Base-by-base conservation (phyloP, 1,139 yeast species). In the Pichia sp. region DNA sequence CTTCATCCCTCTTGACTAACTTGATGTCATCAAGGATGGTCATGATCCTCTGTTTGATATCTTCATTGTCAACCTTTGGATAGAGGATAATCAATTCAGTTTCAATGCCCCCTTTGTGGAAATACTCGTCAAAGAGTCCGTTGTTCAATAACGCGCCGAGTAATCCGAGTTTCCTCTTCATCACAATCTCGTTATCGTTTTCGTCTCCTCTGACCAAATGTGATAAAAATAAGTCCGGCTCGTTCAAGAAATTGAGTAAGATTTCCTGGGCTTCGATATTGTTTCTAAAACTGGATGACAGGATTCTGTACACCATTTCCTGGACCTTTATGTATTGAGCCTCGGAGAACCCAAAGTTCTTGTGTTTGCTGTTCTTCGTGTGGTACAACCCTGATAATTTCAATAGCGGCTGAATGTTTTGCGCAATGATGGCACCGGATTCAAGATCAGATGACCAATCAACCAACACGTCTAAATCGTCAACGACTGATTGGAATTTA, bases 391-490 rank as follows among this genome's bases (percentile, higher is more conserved):
- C 67, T 3, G 61, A 44, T 1, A 63, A 38, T 33, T 52, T 50
- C 17, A 65, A 34, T 35, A 56, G 54, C 10, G 54, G 52, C 41
- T 46, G 54, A 40, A 53, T 47, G 35, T 61, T 48, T 14, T 59
- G 60, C 17, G 67, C 64, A 38, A 76, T 59, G 28, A 67, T 67
- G 4, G 67, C 69, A 1, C 93, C 93, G 56, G 74, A 76, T 47
- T 85, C 87, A 22, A 76, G 62, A 55, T 84, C 91, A 57, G 85
- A 88, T 38, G 85, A 75, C 54, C 77, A 67, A 9, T 85, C 91
- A 10, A 72, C 73, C 49, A 85, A 62, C 0, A 69, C 65, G 21
- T 77, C 79, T 37, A 84, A 66, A 0, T 77, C 69, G 3, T 43
- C 43, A n/a, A 54, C 49, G 4, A 47, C 15, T 32, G 32, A 14